Base-by-base conservation (phyloP, 2,329 filamentous ascomycete genomes). In the Clonostachys rhizophaga region DNA sequence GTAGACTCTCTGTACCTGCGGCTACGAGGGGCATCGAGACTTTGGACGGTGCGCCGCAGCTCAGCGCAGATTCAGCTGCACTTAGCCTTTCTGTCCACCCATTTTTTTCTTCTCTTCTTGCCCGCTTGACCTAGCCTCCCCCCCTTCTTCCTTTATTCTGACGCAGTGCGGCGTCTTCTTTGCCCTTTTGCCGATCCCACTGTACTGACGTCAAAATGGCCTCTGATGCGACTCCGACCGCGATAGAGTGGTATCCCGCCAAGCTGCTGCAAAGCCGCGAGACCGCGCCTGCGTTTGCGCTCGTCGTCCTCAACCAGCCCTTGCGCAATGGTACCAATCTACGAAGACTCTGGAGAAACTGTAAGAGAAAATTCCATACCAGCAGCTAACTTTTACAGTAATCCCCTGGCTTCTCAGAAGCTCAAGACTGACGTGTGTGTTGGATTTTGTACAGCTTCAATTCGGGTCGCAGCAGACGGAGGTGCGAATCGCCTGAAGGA, bases 381-480 rank as follows among this genome's bases (percentile, higher is more conserved):
- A 33, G n/a, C 7, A 8, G 20, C 24, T 30, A 30, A 30, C 1
- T 4, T 30, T 30, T 10, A 30, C 24, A 30, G 24, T 9, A 30
- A 30, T 30, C 10, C 24, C 24, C 24, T 10, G 35, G 13, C 12
- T 7, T 14, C 18, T 5, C 7, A 33, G 20, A 24, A 43, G 18
- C 43, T n/a, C 45, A 20, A 11, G 37, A 18, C 9, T 39, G 11
- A 14, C 44, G 20, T 17, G 16, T 16, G 51, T 36, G 17, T 14
- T 14, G 17, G 18, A 30, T 30, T 9, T 9, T 30, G 4, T 12
- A 47, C 55, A 88, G 85, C 87, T 45, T 71, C 69, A 18, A 77
- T 84, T 51, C 80, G 79, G 20, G 75, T 97, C 46, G 95, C 91
- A 49, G 94, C 91, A 30, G 94, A 99, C 69, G 94, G 91, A 47